Evolutionary conservation across 805 yeast genomes (phyloP).

Genomic region (Ogataea naganishii): DNA sequence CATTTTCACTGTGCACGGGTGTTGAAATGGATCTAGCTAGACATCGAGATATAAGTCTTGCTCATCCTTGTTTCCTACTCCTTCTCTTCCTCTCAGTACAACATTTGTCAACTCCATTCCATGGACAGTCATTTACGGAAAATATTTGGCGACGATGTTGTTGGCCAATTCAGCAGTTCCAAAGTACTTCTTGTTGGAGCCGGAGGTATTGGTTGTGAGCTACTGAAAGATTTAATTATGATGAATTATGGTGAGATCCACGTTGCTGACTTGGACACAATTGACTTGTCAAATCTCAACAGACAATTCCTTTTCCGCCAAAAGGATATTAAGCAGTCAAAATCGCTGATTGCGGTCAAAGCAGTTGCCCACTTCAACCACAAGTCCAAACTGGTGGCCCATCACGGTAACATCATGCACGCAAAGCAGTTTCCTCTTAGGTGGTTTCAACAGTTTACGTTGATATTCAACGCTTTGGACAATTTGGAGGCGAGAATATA

Average conservation of each 20-base stretch:
- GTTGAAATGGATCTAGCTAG: too few relatives aligned
- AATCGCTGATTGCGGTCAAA: constrained; percentile 74
- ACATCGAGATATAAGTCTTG: too few relatives aligned
- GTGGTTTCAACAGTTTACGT: constrained; percentile 72
- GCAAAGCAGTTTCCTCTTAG: constrained; percentile 54
- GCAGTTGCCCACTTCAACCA: constrained; percentile 73
- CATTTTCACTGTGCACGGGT: too few relatives aligned
- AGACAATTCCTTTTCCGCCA: constrained; percentile 88
- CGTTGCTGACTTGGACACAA: constrained; percentile 91
- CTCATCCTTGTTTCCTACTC: too few relatives aligned
- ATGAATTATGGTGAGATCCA: constrained; percentile 83
- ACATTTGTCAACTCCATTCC: too few relatives aligned
- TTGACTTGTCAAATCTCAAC: constrained; percentile 85
- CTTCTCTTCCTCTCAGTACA: too few relatives aligned
- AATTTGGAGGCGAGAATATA: constrained; percentile 87
- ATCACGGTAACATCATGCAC: constrained; percentile 86
- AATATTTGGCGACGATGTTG: constrained; percentile 33
- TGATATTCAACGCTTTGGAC: constrained; percentile 88
- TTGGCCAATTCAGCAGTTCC: constrained; percentile 23
- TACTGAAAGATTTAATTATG: constrained; percentile 69
- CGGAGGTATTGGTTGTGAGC: constrained; percentile 94
- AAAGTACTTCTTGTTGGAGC: constrained; percentile 85
- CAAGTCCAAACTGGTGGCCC: constrained; percentile 57
- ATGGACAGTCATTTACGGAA: constrained; percentile 28
- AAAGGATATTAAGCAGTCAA: constrained; percentile 83